Base-by-base conservation (phyloP, 1,284 basidiomycete genomes). In the Sporisorium exsertum region DNA sequence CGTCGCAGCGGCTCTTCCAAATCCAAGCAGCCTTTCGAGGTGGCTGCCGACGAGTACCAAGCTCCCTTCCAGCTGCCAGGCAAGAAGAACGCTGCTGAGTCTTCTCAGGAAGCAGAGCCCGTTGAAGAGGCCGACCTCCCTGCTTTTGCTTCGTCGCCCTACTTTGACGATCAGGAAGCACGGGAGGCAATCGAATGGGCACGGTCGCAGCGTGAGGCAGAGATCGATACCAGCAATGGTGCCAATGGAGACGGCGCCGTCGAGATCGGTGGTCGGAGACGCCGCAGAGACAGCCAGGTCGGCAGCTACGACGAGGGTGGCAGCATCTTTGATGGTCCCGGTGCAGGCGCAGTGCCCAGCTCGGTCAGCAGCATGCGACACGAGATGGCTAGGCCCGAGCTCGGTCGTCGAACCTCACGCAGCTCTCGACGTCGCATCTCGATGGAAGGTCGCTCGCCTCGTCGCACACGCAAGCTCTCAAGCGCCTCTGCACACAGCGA, bases 241-340 rank as follows among this genome's bases (percentile, higher is more conserved):
- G 27, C 24, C 57, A 22, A 16, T 35, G 10, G 58, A 12, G 58
- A 29, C 7, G 64, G 50, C 9, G 57, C 12, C 13, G 64, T 66
- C 20, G 67, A 57, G 13, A 75, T 74, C 22, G 61, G 67, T 16
- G 61, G 67, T 22, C 51, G 56, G 6, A 64, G 83, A 35, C 60
- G 70, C 4, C 64, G 81, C 15, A 53, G 81, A 40, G 83, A 85
- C 47, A 83, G 81, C 42, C 84, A 85, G 45, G 77, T 85, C 5
- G 81, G 78, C 26, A 83, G 80, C 72, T 85, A 85, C 56, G 83
- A 82, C 27, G 81, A 83, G 43, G 56, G 33, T 10, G 80, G 69
- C 22, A 80, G 78, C 51, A 80, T 85, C 62, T 85, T 84, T 52
- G 84, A 85, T 33, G 84, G 84, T 7, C 84, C 84, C 0, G 62